Conservation (phyloP, 1,139 yeast genomes). For the Suhomyces coccinellae region DNA sequence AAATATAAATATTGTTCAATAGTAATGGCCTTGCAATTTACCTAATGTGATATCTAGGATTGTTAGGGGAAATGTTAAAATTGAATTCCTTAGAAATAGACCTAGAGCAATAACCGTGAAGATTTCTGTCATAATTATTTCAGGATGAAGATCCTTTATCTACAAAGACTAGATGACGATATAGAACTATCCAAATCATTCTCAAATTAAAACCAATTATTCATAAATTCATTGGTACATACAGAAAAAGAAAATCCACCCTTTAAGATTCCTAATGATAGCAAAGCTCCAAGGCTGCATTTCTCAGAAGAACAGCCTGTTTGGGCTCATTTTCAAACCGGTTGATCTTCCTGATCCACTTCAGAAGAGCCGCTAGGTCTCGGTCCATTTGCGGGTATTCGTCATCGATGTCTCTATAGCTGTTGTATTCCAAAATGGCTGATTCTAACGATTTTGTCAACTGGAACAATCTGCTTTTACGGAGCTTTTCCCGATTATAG, state of each 20-base stretch:
- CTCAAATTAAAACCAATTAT: no score
- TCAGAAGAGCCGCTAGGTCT: background rate
- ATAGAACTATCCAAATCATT: no score
- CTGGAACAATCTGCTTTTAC: background rate
- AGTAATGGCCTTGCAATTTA: no score
- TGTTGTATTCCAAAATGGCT: constrained; percentile 1
- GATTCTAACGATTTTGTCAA: background rate
- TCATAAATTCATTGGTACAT: background rate
- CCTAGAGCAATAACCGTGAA: no score
- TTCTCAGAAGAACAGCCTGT: background rate
- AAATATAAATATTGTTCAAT: no score
- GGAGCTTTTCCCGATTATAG: background rate
- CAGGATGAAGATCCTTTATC: no score
- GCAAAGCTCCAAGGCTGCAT: background rate
- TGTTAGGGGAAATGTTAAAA: no score
- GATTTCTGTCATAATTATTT: no score
- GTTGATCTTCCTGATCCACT: background rate
- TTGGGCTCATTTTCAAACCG: background rate
- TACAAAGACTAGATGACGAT: no score
- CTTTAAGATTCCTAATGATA: background rate
- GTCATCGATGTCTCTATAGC: background rate
- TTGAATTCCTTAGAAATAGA: no score
- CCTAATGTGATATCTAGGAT: no score
- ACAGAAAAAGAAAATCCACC: background rate
- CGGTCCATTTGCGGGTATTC: background rate